Conservation (phyloP, 495 filamentous ascomycete genomes). For the Aspergillus carlsbadensis region DNA sequence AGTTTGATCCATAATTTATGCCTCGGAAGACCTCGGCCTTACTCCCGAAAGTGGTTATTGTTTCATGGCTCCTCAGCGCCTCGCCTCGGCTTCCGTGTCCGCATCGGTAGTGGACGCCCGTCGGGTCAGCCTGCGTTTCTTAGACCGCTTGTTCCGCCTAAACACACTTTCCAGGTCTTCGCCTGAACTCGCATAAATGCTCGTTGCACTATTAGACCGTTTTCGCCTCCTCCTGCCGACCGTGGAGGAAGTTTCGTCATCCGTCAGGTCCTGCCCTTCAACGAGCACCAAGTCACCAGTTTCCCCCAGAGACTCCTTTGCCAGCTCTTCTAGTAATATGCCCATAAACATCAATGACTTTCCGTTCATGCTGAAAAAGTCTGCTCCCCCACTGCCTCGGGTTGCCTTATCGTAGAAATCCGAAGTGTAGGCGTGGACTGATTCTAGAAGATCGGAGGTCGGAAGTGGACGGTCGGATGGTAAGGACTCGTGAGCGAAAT, state of each 20-base stretch:
- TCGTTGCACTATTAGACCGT: constrained; percentile 19
- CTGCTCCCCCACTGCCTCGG: constrained; percentile 34
- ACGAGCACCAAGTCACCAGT: constrained; percentile 75
- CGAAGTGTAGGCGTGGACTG: constrained; percentile 70
- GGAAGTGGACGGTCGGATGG: constrained; percentile 58
- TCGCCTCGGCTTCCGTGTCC: constrained; percentile 28
- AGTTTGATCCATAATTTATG: too few relatives aligned
- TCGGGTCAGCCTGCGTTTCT: constrained; percentile 27
- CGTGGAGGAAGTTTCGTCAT: constrained; percentile 20
- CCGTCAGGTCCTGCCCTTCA: constrained; percentile 51
- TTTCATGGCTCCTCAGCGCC: background rate
- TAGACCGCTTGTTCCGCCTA: constrained; percentile 23
- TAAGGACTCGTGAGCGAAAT: constrained; percentile 59
- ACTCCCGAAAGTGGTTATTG: too few relatives aligned
- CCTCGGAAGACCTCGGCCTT: too few relatives aligned
- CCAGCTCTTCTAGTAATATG: constrained; percentile 76
- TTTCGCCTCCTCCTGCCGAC: constrained; percentile 18
- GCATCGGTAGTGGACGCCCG: constrained; percentile 24
- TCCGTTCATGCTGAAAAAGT: constrained; percentile 76
- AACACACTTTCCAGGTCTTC: constrained; percentile 24
- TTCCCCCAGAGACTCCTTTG: constrained; percentile 59
- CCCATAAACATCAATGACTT: constrained; percentile 80
- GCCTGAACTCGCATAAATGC: constrained; percentile 20
- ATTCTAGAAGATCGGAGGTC: constrained; percentile 70
- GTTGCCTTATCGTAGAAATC: constrained; percentile 62